Conservation (phyloP, 2,329 filamentous ascomycete species). For the Elsinoe ampelina region DNA sequence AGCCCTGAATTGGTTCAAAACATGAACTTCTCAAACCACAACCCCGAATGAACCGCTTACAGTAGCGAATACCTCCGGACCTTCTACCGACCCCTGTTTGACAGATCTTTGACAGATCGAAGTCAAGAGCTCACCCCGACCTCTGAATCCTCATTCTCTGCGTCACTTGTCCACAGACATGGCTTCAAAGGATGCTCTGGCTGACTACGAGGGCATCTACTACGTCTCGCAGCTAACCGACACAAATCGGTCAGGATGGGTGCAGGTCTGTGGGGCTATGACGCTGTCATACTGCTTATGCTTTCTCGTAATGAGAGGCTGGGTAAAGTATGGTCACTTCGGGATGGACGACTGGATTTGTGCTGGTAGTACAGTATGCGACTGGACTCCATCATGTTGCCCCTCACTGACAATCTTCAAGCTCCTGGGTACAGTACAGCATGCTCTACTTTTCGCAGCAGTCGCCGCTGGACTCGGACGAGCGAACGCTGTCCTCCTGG, state of each 20-base stretch:
- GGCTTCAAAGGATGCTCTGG: neutral
- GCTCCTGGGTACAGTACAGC: slow-evolving; percentile 7
- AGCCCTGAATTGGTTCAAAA: too few relatives aligned
- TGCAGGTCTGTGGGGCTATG: slow-evolving; percentile 12
- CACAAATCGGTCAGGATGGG: slow-evolving; percentile 13
- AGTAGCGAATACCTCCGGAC: too few relatives aligned
- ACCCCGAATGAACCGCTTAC: too few relatives aligned
- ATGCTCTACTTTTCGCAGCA: slow-evolving; percentile 9
- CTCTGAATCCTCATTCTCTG: too few relatives aligned
- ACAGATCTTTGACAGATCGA: too few relatives aligned
- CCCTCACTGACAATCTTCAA: neutral
- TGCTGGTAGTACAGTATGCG: slow-evolving; percentile 10
- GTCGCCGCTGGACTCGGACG: slow-evolving; percentile 9
- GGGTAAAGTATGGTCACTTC: slow-evolving; percentile 5
- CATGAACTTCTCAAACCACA: too few relatives aligned
- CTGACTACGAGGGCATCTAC: neutral
- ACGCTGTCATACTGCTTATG: slow-evolving; percentile 11
- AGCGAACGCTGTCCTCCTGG: neutral
- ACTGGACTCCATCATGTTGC: too few relatives aligned
- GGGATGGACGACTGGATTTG: slow-evolving; percentile 13
- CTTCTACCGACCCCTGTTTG: too few relatives aligned
- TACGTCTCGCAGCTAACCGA: slow-evolving; percentile 14
- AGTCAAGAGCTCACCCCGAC: too few relatives aligned
- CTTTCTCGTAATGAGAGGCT: neutral
- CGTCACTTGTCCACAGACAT: neutral